A percentile compares a stretch with the other conserved stretches of the same genome.
These are phyloP conservation scores for Coelastrella sp. DNA, from an alignment of 139 green algal genomes.

Conservation along the genomic window DNA sequence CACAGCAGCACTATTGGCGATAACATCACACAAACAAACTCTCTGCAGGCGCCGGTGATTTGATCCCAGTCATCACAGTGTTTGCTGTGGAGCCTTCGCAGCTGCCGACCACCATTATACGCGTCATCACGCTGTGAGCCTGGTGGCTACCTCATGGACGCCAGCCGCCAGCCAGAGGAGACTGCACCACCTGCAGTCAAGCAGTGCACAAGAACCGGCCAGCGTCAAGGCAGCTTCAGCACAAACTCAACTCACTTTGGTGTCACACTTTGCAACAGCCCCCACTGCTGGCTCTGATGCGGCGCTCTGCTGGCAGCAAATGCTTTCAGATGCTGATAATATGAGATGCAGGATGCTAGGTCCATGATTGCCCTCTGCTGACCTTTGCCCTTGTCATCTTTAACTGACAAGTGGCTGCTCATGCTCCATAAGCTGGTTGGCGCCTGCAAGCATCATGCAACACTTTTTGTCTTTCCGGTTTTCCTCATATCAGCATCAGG, in stretches of 20 bases:
- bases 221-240: neutral
- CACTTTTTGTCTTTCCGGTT: no score
- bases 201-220: neutral
- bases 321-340: no score
- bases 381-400: neutral
- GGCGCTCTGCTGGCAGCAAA: neutral
- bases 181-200: neutral
- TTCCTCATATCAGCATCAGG: no score
- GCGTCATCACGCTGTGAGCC: neutral
- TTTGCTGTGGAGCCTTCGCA: no score
- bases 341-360: no score
- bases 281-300: neutral
- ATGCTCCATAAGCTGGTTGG: slow-evolving; percentile 10
- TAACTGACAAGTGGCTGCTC: neutral
- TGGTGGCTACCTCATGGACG: neutral
- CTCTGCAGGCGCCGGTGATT: no score
- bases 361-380: neutral
- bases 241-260: neutral
- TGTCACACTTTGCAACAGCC: neutral
- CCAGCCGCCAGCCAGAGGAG: slow-evolving; percentile 1
- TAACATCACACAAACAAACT: no score
- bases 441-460: neutral
- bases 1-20: no score
- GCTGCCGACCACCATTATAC: no score
- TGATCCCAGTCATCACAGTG: no score